These are phyloP conservation scores for Lasiodiplodia sp. DNA, from an alignment of 2,329 filamentous ascomycete species.

Conservation along the genomic window DNA sequence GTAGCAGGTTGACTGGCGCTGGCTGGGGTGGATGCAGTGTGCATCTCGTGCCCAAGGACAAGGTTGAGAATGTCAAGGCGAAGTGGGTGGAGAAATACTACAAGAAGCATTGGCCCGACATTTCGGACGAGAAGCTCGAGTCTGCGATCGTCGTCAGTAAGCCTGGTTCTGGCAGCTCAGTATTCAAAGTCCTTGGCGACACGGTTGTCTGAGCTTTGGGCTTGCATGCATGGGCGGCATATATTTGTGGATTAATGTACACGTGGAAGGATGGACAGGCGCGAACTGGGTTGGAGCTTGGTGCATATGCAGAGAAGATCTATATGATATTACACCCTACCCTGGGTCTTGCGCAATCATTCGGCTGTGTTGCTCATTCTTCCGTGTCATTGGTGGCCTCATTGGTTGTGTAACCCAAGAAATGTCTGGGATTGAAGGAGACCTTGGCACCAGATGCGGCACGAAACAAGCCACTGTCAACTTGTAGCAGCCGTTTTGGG, in stretches of 20 bases:
- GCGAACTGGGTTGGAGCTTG: background rate
- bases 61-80: constrained; percentile 77
- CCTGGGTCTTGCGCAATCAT: background rate
- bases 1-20: constrained; percentile 86
- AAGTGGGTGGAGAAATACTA: constrained; percentile 87
- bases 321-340: constrained; percentile 10
- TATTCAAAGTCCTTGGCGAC: constrained; percentile 45
- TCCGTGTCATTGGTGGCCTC: background rate
- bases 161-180: constrained; percentile 73
- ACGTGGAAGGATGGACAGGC: constrained; percentile 8
- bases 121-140: constrained; percentile 74
- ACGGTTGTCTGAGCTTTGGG: constrained; percentile 37
- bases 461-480: background rate
- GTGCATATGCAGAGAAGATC: constrained; percentile 14
- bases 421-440: background rate
- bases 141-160: constrained; percentile 88
- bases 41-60: constrained; percentile 85
- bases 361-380: background rate
- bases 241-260: background rate
- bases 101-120: constrained; percentile 70
- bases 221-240: constrained; percentile 15
- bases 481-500: background rate
- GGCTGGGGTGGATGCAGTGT: constrained; percentile 98
- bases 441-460: background rate
- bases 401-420: constrained; percentile 1